Percentiles rank a stretch among this genome's conserved stretches.
phyloP scores from a whole-genome alignment of 2,329 filamentous ascomycete species.

The Aspergillus calidoustus region DNA sequence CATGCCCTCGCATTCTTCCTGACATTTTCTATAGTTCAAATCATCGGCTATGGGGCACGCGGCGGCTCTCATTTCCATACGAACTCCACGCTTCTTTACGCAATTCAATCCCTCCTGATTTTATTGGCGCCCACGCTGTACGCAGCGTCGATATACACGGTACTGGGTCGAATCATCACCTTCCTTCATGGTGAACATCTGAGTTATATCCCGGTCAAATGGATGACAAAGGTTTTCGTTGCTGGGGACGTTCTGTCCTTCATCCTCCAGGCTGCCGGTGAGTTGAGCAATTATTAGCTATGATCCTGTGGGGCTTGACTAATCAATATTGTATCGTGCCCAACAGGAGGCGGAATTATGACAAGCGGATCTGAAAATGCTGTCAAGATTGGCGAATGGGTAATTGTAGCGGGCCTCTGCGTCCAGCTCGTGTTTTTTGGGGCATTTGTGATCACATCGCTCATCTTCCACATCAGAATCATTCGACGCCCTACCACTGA shows the following conservation, averaged over 20 bases:
- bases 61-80: constrained; percentile 4
- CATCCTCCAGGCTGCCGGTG: constrained; percentile 4
- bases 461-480: constrained; percentile 4
- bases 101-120: constrained; percentile 8
- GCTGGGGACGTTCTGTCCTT: constrained; percentile 9
- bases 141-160: background rate
- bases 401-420: constrained; percentile 4
- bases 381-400: constrained; percentile 9
- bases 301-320: too few species aligned
- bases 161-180: background rate
- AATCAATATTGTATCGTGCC: background rate
- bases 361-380: background rate
- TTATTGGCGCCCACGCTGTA: constrained; percentile 11
- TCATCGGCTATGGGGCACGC: constrained; percentile 7
- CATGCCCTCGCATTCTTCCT: background rate
- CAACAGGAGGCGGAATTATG: constrained; percentile 12
- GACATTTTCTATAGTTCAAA: constrained; percentile 6
- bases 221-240: constrained; percentile 11
- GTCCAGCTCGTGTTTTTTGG: constrained; percentile 7
- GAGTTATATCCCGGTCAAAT: background rate
- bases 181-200: constrained; percentile 1
- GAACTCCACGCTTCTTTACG: background rate
- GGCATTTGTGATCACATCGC: background rate
- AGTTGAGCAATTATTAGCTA: background rate
- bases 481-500: background rate